A percentile compares a stretch with the other conserved stretches of the same genome.
Evolutionary conservation across 2,329 filamentous ascomycete species (phyloP).

Genomic region (Atkinsonella texensis): DNA sequence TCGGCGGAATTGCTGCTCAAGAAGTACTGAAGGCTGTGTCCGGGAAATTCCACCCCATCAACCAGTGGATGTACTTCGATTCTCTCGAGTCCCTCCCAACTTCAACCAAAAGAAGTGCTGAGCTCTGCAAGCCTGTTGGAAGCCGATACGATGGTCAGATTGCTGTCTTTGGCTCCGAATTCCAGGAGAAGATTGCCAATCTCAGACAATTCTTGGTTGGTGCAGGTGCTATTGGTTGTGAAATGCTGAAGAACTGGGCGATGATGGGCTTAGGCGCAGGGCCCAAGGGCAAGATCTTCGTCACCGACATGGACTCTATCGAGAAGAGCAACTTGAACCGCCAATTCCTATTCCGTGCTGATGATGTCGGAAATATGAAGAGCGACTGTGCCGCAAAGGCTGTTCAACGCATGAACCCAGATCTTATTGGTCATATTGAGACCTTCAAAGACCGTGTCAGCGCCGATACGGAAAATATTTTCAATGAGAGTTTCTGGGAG

Average conservation of each 20-base stretch:
- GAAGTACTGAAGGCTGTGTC: constrained; percentile 95
- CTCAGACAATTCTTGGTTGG: constrained; percentile 89
- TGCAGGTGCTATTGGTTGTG: constrained; percentile 92
- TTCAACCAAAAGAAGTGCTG: constrained; percentile 62
- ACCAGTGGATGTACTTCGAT: constrained; percentile 96
- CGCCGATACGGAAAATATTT: constrained; percentile 82
- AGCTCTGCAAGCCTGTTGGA: constrained; percentile 74
- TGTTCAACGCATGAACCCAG: constrained; percentile 93
- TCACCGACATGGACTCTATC: constrained; percentile 97
- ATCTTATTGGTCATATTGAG: constrained; percentile 74
- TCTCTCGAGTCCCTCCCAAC: constrained; percentile 89
- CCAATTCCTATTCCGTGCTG: constrained; percentile 88
- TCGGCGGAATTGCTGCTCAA: constrained; percentile 85
- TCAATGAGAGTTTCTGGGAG: constrained; percentile 89
- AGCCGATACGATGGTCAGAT: constrained; percentile 95
- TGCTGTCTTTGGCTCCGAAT: constrained; percentile 87
- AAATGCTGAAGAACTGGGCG: constrained; percentile 99
- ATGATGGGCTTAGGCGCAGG: constrained; percentile 94
- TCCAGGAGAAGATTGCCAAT: constrained; percentile 86
- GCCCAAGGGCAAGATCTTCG: constrained; percentile 74
- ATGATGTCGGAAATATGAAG: constrained; percentile 93
- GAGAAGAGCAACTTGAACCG: constrained; percentile 98
- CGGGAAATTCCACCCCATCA: constrained; percentile 92
- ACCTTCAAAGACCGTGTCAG: constrained; percentile 84
- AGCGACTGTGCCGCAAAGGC: constrained; percentile 84